phyloP scores from a whole-genome alignment of 345 rosid genomes.

The Acer campestre region DNA sequence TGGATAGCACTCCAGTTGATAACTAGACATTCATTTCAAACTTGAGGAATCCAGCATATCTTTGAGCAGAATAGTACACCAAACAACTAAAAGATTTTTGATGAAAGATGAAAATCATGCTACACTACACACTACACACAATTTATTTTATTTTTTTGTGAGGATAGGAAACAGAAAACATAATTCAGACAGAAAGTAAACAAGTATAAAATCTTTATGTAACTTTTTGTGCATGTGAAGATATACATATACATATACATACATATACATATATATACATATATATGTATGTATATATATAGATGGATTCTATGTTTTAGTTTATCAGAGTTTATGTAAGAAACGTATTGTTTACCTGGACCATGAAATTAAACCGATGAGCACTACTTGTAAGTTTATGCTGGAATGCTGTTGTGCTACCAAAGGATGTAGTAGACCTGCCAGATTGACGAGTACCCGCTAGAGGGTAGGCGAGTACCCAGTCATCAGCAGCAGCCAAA shows the following conservation, averaged over 20 bases:
- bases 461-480: slow-evolving; percentile 82
- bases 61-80: not conserved
- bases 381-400: slow-evolving; percentile 95
- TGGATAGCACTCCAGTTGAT: not conserved
- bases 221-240: not conserved
- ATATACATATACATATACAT: too few species aligned
- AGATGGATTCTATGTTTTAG: not conserved
- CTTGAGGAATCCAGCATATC: not conserved
- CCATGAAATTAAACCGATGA: slow-evolving; percentile 96
- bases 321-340: not conserved
- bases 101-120: slow-evolving; percentile 4
- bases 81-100: not conserved
- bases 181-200: too few species aligned
- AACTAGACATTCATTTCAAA: not conserved
- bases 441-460: slow-evolving; percentile 70
- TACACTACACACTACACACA: not conserved
- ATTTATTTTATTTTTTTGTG: too few species aligned
- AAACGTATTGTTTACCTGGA: slow-evolving; percentile 68
- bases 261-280: too few species aligned
- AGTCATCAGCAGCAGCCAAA: slow-evolving; percentile 98
- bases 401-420: slow-evolving; percentile 60
- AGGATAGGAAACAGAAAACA: not conserved
- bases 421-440: slow-evolving; percentile 50
- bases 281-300: too few species aligned
- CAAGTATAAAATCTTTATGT: not conserved